A percentile compares a stretch with the other conserved stretches of the same genome.
These are phyloP conservation scores for Solanum hybrid DNA, from an alignment of 305 asterid genomes.

Conservation along the genomic window DNA sequence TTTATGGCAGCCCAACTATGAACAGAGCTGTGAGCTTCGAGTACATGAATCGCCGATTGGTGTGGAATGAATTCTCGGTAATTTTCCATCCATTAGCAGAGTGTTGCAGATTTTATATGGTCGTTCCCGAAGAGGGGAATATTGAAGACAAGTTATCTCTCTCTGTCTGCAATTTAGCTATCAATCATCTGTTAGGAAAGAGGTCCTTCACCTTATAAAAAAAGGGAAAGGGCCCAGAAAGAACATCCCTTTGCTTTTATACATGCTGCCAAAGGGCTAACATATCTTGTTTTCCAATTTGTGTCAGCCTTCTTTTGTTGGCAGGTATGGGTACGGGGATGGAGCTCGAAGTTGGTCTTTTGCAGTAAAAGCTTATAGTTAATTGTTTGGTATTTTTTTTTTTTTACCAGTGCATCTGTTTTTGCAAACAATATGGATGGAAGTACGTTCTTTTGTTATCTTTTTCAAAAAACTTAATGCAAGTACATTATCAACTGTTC, in stretches of 20 bases:
- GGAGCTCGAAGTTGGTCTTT: background rate
- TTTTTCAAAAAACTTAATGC: background rate
- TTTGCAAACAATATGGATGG: background rate
- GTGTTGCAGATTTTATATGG: background rate
- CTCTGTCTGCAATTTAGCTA: background rate
- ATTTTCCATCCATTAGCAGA: slow-evolving; percentile 13
- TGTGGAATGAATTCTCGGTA: slow-evolving; percentile 94
- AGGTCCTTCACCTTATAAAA: background rate
- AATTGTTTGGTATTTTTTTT: background rate
- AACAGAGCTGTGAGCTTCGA: slow-evolving; percentile 91
- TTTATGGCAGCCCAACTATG: slow-evolving; percentile 79
- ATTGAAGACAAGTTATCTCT: background rate
- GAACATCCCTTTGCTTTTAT: background rate
- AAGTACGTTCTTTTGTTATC: background rate
- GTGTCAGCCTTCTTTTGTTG: background rate
- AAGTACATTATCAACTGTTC: background rate
- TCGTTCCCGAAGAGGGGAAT: background rate
- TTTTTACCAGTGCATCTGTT: background rate
- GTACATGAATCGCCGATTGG: slow-evolving; percentile 86
- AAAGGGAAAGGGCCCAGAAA: background rate
- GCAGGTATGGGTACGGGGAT: background rate
- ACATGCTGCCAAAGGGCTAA: background rate
- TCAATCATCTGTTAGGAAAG: background rate
- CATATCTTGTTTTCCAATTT: background rate
- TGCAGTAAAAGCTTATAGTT: background rate